Conservation (phyloP, 768 basidiomycete species). For the Serendipita sp. region DNA sequence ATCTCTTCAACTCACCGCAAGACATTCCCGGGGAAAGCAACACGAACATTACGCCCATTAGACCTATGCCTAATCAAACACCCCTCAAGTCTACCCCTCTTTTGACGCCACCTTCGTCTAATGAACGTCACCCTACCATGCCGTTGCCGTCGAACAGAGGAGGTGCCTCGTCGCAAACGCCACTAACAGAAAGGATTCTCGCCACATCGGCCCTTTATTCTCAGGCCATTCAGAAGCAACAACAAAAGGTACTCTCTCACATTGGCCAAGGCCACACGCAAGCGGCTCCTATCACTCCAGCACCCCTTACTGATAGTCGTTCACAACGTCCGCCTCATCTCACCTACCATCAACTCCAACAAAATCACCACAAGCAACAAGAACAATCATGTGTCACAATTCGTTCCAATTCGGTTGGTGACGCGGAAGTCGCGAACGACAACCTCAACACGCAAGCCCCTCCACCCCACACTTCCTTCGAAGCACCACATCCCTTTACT, state of each 20-base stretch:
- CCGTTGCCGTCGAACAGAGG: background rate
- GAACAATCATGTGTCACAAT: background rate
- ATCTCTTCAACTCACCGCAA: background rate
- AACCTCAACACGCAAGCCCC: background rate
- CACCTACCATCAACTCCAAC: background rate
- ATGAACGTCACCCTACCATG: background rate
- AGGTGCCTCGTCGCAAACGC: background rate
- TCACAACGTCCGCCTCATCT: background rate
- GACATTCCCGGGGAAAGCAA: background rate
- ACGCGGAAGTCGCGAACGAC: background rate
- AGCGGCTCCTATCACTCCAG: background rate
- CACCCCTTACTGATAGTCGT: background rate
- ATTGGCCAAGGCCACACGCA: background rate
- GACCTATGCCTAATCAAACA: background rate
- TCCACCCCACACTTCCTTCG: no score
- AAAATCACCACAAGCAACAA: background rate
- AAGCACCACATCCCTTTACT: background rate
- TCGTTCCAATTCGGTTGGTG: background rate
- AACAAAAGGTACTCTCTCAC: background rate
- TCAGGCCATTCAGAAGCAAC: slow-evolving; percentile 4
- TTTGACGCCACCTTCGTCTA: background rate
- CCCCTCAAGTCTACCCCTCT: background rate
- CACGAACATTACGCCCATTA: background rate
- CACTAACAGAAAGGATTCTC: background rate
- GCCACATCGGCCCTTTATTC: background rate